Evolutionary conservation across 768 basidiomycete genomes (phyloP).

Genomic region (Pisolithus microcarpus): DNA sequence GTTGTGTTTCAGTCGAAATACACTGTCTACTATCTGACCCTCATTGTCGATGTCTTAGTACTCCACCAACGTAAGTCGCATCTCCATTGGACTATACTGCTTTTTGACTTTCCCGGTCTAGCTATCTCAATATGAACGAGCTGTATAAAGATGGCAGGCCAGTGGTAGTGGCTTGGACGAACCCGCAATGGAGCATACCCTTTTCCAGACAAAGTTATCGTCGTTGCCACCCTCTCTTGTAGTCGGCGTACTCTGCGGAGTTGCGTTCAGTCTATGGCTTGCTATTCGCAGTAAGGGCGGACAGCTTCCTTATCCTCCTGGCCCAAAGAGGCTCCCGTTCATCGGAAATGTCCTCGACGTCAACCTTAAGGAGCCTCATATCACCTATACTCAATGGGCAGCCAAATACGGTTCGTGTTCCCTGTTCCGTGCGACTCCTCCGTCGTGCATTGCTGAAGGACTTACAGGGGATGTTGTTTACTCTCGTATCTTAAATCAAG

Average conservation of each 20-base stretch:
- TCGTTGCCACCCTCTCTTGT: not conserved
- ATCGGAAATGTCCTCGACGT: slow-evolving; percentile 8
- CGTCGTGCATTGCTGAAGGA: not conserved
- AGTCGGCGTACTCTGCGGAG: not conserved
- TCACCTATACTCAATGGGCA: slow-evolving; percentile 11
- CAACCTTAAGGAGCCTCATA: slow-evolving; percentile 2
- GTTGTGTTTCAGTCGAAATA: too few species aligned
- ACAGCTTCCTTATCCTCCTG: slow-evolving; percentile 6
- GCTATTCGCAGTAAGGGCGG: not conserved
- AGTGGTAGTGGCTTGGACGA: too few species aligned
- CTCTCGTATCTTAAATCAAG: slow-evolving; percentile 6
- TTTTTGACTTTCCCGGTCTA: too few species aligned
- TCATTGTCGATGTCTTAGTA: too few species aligned
- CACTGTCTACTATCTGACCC: too few species aligned
- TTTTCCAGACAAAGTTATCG: too few species aligned
- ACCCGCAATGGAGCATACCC: too few species aligned
- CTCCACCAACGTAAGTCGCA: too few species aligned
- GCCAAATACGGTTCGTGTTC: slow-evolving; percentile 5
- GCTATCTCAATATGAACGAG: too few species aligned
- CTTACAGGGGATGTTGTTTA: slow-evolving; percentile 7
- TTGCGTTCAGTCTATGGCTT: not conserved
- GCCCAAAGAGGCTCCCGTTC: slow-evolving; percentile 8
- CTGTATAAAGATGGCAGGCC: too few species aligned
- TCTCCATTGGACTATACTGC: too few species aligned
- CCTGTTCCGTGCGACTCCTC: not conserved